These are phyloP conservation scores for Fomes fomentarius DNA, from an alignment of 1,284 basidiomycete genomes.

Conservation along the genomic window DNA sequence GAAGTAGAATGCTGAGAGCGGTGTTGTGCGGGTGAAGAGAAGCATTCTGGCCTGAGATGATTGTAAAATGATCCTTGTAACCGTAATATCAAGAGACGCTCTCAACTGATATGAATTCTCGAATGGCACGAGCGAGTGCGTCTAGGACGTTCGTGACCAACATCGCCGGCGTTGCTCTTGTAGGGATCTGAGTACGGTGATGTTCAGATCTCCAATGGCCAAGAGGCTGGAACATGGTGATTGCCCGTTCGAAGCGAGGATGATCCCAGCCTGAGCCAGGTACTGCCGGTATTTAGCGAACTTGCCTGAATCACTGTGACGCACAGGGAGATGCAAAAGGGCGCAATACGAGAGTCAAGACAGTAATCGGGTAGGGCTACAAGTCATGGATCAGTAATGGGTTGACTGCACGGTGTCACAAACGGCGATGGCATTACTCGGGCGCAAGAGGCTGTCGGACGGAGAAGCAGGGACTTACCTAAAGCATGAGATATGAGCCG, in stretches of 20 bases:
- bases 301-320: slow-evolving; percentile 5
- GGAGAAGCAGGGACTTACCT: slow-evolving; percentile 33
- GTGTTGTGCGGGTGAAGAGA: slow-evolving; percentile 24
- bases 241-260: slow-evolving; percentile 16
- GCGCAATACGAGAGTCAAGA: neutral
- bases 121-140: too few relatives aligned
- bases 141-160: too few relatives aligned
- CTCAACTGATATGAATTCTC: slow-evolving; percentile 19
- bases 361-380: slow-evolving; percentile 8
- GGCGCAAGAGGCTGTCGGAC: slow-evolving; percentile 24
- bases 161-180: too few relatives aligned
- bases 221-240: neutral
- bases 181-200: slow-evolving; percentile 1
- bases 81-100: slow-evolving; percentile 11
- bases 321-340: slow-evolving; percentile 10
- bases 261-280: slow-evolving; percentile 16
- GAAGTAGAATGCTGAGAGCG: slow-evolving; percentile 20
- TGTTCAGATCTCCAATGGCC: slow-evolving; percentile 14
- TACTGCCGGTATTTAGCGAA: slow-evolving; percentile 7
- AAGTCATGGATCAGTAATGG: slow-evolving; percentile 12
- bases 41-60: slow-evolving; percentile 21
- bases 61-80: slow-evolving; percentile 21
- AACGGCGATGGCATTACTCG: slow-evolving; percentile 20
- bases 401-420: slow-evolving; percentile 11
- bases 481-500: slow-evolving; percentile 34